Conservation (phyloP, 2,329 filamentous ascomycete genomes). For the Fusarium concolor region DNA sequence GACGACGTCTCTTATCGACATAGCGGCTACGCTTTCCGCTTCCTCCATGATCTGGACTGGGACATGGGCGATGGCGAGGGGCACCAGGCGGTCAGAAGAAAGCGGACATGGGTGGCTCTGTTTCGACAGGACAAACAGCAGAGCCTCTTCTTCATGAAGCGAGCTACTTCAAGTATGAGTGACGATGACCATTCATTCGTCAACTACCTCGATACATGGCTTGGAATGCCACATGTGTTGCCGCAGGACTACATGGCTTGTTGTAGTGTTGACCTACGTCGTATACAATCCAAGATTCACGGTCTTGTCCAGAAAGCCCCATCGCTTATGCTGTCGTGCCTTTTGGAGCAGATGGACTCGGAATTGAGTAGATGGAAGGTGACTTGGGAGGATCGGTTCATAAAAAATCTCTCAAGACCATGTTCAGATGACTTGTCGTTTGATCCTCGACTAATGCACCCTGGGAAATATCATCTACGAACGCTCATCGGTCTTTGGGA, state of each 20-base stretch:
- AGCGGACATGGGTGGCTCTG: slow-evolving; percentile 21
- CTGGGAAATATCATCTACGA: slow-evolving; percentile 1
- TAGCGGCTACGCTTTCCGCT: slow-evolving; percentile 30
- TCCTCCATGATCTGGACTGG: slow-evolving; percentile 30
- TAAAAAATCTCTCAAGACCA: background rate
- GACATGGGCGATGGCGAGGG: slow-evolving; percentile 13
- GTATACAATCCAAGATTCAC: slow-evolving; percentile 3
- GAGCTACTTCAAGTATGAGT: background rate
- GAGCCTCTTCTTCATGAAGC: slow-evolving; percentile 32
- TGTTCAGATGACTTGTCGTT: background rate
- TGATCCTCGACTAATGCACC: slow-evolving; percentile 1
- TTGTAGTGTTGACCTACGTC: slow-evolving; percentile 21
- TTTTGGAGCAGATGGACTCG: slow-evolving; percentile 23
- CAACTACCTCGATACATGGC: slow-evolving; percentile 15
- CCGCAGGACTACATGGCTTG: slow-evolving; percentile 19
- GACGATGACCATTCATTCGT: slow-evolving; percentile 12
- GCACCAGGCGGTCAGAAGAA: background rate
- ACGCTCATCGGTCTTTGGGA: slow-evolving; percentile 28
- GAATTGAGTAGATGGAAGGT: slow-evolving; percentile 16
- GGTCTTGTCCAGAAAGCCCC: slow-evolving; percentile 11
- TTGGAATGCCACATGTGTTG: slow-evolving; percentile 13
- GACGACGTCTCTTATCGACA: slow-evolving; percentile 36
- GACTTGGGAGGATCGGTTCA: slow-evolving; percentile 8
- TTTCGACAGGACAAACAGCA: slow-evolving; percentile 35
- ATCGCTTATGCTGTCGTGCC: slow-evolving; percentile 8